Base-by-base conservation (phyloP, 1,284 basidiomycete species). In the Microbotryum lychnidis-dioicae region DNA sequence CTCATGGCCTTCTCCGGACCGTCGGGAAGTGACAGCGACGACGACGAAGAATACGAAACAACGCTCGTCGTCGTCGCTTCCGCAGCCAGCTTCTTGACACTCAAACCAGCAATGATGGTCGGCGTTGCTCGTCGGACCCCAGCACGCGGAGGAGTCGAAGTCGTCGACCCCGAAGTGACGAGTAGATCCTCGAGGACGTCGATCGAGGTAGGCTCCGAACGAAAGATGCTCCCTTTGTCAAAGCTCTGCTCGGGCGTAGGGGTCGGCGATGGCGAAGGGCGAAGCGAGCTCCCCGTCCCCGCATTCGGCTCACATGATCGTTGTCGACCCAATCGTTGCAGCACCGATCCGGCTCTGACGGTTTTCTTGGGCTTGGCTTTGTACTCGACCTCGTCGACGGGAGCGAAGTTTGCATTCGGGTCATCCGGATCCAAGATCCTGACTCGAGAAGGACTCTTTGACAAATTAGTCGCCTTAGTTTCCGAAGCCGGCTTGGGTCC, bases 331-430 rank as follows among this genome's bases (percentile, higher is more conserved):
- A 61, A 44, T 56, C 56, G 42, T 60, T 44, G 16, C 56, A 61
- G 58, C 8, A 45, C 55, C 9, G 50, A 46, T 4, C 53, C 45
- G 0, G 25, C 20, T 6, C 42, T 29, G 1, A 27, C 31, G 3
- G 53, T 9, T 51, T 66, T 66, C 51, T 62, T 60, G 9, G 31
- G n/a, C 53, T 66, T 66, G 21, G 54, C 56, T 1, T 55, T 23
- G 33, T 18, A 27, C n/a, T 46, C 42, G 37, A 57, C 29, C 12
- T 53, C 42, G n/a, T 25, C 33, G 27, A 23, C 23, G 6, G 10
- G 1, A 8, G 23, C 12, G 8, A 61, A 62, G 16, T 60, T 54
- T 21, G 29, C 47, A 1, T 8, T 10, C 1, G 53, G 31, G 45
- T 62, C 54, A 46, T 66, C 64, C 1, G 64, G 56, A 27, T 66